Percentiles rank a stretch among this genome's conserved stretches.
Evolutionary conservation across 371 early-diverging fungal species (phyloP).

Genomic region (Syncephalis fuscata): DNA sequence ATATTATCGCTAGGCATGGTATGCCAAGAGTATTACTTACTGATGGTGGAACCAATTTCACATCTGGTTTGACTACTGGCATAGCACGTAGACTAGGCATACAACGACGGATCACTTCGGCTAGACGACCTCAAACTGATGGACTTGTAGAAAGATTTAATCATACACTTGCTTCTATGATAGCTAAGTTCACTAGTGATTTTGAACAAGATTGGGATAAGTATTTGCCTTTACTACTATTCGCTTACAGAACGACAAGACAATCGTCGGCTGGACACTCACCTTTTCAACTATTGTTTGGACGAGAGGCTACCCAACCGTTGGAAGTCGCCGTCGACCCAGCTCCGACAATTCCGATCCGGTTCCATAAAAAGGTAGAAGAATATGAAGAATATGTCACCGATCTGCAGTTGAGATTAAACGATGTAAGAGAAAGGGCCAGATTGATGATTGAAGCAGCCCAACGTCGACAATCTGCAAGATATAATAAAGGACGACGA

Average conservation of each 20-base stretch:
- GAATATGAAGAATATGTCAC: no score
- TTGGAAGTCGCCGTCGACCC: no score
- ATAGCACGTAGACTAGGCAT: slow-evolving; percentile 7
- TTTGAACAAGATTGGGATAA: slow-evolving; percentile 2
- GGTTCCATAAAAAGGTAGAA: no score
- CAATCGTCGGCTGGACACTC: background rate
- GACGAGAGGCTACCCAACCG: background rate
- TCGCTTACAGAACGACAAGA: background rate
- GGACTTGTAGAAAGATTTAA: slow-evolving; percentile 16
- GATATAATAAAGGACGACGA: no score
- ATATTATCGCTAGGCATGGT: slow-evolving; percentile 6
- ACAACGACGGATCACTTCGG: slow-evolving; percentile 7
- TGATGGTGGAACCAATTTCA: slow-evolving; percentile 13
- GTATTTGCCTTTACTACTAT: background rate
- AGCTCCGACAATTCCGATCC: no score
- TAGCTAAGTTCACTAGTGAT: background rate
- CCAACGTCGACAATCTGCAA: no score
- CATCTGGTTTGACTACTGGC: slow-evolving; percentile 1
- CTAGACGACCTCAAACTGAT: slow-evolving; percentile 14
- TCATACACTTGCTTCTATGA: slow-evolving; percentile 3
- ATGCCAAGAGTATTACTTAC: slow-evolving; percentile 5
- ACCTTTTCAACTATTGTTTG: slow-evolving; percentile 5
- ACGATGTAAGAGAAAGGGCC: no score
- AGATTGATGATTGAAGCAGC: no score
- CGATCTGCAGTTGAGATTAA: no score